These are phyloP conservation scores for Quercus berberidifolia DNA, from an alignment of 306 rosid species.

Conservation along the genomic window DNA sequence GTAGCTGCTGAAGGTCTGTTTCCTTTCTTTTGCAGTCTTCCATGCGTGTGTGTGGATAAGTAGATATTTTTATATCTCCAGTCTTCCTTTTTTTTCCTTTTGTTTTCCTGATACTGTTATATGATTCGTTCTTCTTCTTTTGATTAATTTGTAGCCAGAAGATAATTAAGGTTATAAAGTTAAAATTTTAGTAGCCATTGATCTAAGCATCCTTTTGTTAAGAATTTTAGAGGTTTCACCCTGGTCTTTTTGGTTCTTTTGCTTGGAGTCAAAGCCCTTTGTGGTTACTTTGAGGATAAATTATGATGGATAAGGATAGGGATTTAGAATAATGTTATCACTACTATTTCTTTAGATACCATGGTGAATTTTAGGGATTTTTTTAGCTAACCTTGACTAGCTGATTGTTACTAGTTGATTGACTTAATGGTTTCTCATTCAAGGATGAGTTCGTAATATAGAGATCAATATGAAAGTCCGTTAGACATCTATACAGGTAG, in stretches of 20 bases:
- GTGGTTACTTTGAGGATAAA: neutral
- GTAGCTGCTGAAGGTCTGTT: conserved; percentile 85
- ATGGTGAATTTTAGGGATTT: neutral
- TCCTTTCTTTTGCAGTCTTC: conserved; percentile 11
- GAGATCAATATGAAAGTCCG: neutral
- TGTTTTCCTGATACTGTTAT: neutral
- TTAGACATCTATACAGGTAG: neutral
- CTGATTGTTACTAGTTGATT: neutral
- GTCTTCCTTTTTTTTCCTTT: no score
- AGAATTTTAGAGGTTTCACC: neutral
- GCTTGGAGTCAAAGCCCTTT: neutral
- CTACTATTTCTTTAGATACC: neutral
- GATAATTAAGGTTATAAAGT: neutral
- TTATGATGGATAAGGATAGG: neutral
- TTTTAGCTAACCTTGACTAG: neutral
- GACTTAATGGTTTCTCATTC: neutral
- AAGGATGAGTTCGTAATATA: neutral
- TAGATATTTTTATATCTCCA: neutral
- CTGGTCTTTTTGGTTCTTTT: neutral
- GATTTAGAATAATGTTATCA: neutral
- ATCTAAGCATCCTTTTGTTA: neutral
- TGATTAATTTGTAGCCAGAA: neutral
- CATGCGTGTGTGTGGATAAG: neutral
- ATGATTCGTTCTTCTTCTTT: neutral
- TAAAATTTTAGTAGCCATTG: neutral